Percentiles rank a stretch among this genome's conserved stretches.
phyloP scores from a whole-genome alignment of 2,329 filamentous ascomycete genomes.

The Knoxdaviesia capensis region DNA sequence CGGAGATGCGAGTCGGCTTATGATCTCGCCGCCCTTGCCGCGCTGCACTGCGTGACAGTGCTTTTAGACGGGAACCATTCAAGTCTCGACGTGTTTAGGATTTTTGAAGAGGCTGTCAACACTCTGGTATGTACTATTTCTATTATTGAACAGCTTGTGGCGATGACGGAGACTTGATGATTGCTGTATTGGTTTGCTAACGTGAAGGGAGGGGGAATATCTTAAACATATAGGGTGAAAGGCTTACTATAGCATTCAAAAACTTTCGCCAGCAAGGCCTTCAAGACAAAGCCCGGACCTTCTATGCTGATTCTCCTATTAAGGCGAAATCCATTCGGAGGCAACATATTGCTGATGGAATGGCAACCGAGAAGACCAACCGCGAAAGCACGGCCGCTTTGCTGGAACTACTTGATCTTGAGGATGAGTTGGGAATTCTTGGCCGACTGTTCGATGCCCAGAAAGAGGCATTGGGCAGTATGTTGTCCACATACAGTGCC shows the following conservation, averaged over 20 bases:
- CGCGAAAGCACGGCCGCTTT: conserved; percentile 42
- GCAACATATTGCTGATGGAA: conserved; percentile 16
- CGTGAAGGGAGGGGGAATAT: too few species aligned
- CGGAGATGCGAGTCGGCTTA: conserved; percentile 39
- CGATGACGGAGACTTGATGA: too few species aligned
- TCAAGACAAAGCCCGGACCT: conserved; percentile 19
- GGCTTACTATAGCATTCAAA: conserved; percentile 41
- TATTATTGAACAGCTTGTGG: too few species aligned
- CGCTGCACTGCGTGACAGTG: conserved; percentile 40
- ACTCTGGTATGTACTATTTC: conserved; percentile 24
- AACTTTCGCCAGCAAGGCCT: conserved; percentile 38
- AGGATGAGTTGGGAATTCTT: conserved; percentile 40
- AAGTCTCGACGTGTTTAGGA: conserved; percentile 36
- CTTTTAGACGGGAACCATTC: conserved; percentile 22
- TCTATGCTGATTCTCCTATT: conserved; percentile 11
- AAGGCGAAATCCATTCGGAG: conserved; percentile 17
- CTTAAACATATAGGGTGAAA: conserved; percentile 26
- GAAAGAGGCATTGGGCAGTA: conserved; percentile 11
- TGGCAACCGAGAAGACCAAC: conserved; percentile 30
- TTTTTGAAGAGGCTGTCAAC: conserved; percentile 46
- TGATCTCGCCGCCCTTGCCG: conserved; percentile 41
- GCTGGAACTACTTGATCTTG: conserved; percentile 41
- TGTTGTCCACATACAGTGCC: too few species aligned
- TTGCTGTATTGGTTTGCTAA: too few species aligned
- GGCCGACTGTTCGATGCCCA: conserved; percentile 37